A percentile compares a stretch with the other conserved stretches of the same genome.
Evolutionary conservation across 2,329 filamentous ascomycete genomes (phyloP).

Genomic region (Apiospora pterosperma): DNA sequence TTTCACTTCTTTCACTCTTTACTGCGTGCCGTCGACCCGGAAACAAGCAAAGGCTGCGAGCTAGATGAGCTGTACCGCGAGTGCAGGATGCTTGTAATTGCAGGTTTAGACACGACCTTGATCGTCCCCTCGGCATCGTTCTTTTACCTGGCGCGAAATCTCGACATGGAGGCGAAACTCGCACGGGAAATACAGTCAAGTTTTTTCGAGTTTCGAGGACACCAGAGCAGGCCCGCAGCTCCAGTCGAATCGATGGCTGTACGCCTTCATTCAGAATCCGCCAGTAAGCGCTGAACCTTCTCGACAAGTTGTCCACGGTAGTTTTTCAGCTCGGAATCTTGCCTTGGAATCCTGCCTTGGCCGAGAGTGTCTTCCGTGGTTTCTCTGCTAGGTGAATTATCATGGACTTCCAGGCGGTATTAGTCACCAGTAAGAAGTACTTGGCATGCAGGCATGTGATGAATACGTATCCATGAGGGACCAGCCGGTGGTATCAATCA

Average conservation of each 20-base stretch:
- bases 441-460: slow-evolving; percentile 2
- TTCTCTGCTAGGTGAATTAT: not conserved
- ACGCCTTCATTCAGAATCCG: not conserved
- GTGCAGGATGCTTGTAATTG: slow-evolving; percentile 13
- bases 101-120: slow-evolving; percentile 11
- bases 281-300: not conserved
- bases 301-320: not conserved
- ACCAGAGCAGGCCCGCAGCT: not conserved
- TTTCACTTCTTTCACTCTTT: slow-evolving; percentile 24
- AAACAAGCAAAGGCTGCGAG: slow-evolving; percentile 21
- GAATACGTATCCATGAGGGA: slow-evolving; percentile 4
- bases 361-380: not conserved
- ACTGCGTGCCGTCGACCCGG: slow-evolving; percentile 16
- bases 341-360: not conserved
- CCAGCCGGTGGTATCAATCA: slow-evolving; percentile 8
- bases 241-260: not conserved
- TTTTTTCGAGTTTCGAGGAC: not conserved
- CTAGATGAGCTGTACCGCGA: slow-evolving; percentile 20
- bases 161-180: slow-evolving; percentile 5
- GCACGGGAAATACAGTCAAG: not conserved
- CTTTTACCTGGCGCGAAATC: slow-evolving; percentile 8
- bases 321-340: not conserved
- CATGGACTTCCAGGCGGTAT: too few relatives aligned
- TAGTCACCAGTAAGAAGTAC: too few relatives aligned
- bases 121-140: slow-evolving; percentile 4